These are phyloP conservation scores for Yamadazyma paraphyllophila DNA, from an alignment of 805 yeast genomes.

Conservation along the genomic window DNA sequence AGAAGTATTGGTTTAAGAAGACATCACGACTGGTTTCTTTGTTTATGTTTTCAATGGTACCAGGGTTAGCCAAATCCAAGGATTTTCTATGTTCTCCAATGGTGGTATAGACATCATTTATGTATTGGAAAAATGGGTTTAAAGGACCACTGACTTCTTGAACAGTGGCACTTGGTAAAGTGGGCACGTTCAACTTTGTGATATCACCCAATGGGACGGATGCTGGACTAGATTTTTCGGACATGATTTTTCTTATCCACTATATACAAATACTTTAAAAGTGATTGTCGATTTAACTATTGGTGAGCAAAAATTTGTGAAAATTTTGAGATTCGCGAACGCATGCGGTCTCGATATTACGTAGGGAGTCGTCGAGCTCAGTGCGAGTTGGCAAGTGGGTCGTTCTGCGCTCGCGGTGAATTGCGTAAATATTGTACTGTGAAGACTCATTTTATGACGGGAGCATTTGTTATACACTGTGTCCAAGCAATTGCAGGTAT, in stretches of 20 bases:
- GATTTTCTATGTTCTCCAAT: slow-evolving; percentile 77
- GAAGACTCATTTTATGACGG: too few relatives aligned
- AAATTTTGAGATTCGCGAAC: slow-evolving; percentile 2
- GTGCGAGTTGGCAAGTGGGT: too few relatives aligned
- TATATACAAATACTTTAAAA: slow-evolving; percentile 4
- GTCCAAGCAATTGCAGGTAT: too few relatives aligned
- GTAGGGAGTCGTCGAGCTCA: background rate
- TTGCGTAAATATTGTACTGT: background rate
- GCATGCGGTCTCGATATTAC: slow-evolving; percentile 1
- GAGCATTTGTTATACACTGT: too few relatives aligned
- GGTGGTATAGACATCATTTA: slow-evolving; percentile 70
- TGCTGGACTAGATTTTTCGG: slow-evolving; percentile 17
- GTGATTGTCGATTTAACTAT: slow-evolving; percentile 4
- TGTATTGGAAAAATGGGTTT: slow-evolving; percentile 77
- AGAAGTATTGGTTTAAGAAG: slow-evolving; percentile 81
- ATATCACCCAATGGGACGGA: slow-evolving; percentile 59
- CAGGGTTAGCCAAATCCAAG: slow-evolving; percentile 85
- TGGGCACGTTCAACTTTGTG: slow-evolving; percentile 53
- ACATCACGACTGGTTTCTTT: slow-evolving; percentile 95
- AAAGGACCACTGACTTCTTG: slow-evolving; percentile 49
- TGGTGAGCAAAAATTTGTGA: slow-evolving; percentile 5
- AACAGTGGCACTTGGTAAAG: slow-evolving; percentile 57
- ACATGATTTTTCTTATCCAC: slow-evolving; percentile 7
- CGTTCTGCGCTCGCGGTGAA: too few relatives aligned
- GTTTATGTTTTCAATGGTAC: slow-evolving; percentile 88